Conservation (phyloP, 768 basidiomycete species). For the Hemileccinum impolitum region DNA sequence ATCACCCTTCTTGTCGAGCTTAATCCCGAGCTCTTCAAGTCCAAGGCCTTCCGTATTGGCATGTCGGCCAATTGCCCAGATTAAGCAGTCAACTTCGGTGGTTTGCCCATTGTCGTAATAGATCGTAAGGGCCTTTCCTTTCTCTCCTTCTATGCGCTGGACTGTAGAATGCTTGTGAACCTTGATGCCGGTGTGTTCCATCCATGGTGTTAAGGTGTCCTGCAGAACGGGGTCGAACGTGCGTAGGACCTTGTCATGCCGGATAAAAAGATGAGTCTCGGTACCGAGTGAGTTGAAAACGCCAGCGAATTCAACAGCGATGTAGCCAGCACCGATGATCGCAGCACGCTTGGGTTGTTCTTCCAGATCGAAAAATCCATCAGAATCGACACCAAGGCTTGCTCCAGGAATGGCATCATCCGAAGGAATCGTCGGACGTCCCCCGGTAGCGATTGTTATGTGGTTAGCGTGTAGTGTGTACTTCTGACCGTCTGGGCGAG, state of each 20-base stretch:
- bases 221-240: conserved; percentile 89
- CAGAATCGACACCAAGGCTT: conserved; percentile 84
- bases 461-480: conserved; percentile 76
- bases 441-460: conserved; percentile 84
- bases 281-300: conserved; percentile 87
- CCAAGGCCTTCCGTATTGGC: conserved; percentile 77
- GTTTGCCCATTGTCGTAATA: conserved; percentile 69
- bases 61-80: conserved; percentile 95
- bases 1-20: conserved; percentile 76
- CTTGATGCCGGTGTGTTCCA: conserved; percentile 91
- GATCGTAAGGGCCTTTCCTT: conserved; percentile 73
- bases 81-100: conserved; percentile 79
- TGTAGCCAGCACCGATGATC: conserved; percentile 96
- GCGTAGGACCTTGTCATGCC: conserved; percentile 84
- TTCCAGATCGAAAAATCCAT: conserved; percentile 93
- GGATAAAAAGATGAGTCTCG: conserved; percentile 91
- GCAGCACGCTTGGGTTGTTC: conserved; percentile 91
- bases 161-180: conserved; percentile 80
- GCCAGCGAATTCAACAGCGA: conserved; percentile 95
- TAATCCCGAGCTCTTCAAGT: conserved; percentile 71
- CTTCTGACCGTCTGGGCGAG: conserved; percentile 58
- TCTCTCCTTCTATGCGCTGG: conserved; percentile 68
- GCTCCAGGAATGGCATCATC: conserved; percentile 87
- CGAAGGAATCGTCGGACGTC: conserved; percentile 73
- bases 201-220: conserved; percentile 83